Conservation (phyloP, 345 rosid genomes). For the Salix viminalis region DNA sequence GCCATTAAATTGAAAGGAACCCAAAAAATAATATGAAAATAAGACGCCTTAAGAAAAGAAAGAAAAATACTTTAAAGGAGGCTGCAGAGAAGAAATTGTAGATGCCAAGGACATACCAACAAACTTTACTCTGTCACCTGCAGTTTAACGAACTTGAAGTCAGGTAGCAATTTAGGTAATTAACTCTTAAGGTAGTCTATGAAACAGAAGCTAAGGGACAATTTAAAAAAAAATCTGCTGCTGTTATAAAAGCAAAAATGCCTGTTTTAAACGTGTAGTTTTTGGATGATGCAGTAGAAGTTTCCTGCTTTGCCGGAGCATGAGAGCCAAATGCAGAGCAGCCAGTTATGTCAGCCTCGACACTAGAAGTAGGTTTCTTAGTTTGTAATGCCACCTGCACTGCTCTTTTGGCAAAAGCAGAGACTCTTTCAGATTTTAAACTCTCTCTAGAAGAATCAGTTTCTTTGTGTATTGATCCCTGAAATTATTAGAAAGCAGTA, state of each 20-base stretch:
- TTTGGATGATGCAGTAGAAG: constrained; percentile 91
- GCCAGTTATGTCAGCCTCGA: constrained; percentile 89
- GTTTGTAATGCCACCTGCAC: constrained; percentile 58
- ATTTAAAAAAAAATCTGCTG: background rate
- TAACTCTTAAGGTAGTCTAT: constrained; percentile 5
- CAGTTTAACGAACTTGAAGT: constrained; percentile 18
- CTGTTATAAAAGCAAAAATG: constrained; percentile 17
- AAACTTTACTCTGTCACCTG: constrained; percentile 91
- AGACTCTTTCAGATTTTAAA: constrained; percentile 61
- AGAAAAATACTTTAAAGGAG: constrained; percentile 44
- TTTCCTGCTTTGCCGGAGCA: constrained; percentile 78
- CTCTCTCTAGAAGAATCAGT: constrained; percentile 64
- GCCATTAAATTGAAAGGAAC: background rate
- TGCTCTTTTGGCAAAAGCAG: constrained; percentile 59
- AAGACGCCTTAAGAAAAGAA: background rate
- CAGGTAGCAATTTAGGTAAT: constrained; percentile 5
- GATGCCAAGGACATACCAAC: constrained; percentile 45
- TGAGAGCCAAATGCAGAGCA: constrained; percentile 70
- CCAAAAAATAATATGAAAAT: constrained; percentile 1
- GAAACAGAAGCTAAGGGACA: background rate
- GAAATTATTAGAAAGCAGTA: constrained; percentile 23
- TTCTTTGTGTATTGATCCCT: constrained; percentile 71
- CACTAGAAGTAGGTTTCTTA: constrained; percentile 86
- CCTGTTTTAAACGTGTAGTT: constrained; percentile 76
- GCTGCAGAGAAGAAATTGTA: constrained; percentile 48